Percentiles rank a stretch among this genome's conserved stretches.
These are phyloP conservation scores for Ganoderma boninense DNA, from an alignment of 1,284 basidiomycete species.

Conservation along the genomic window DNA sequence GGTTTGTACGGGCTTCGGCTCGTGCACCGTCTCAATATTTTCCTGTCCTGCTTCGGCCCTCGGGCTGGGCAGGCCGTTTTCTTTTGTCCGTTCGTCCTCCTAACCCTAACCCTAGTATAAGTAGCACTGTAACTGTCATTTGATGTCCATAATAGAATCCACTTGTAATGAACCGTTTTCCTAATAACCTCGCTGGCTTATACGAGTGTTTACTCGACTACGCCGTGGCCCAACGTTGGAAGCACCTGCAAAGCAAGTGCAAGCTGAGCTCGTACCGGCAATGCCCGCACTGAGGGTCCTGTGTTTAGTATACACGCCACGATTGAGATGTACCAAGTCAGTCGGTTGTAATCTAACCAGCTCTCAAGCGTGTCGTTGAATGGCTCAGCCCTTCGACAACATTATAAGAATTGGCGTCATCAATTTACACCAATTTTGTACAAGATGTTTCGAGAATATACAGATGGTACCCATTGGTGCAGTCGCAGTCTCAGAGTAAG, in stretches of 20 bases:
- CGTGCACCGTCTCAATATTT: slow-evolving; percentile 77
- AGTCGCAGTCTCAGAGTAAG: background rate
- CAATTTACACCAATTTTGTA: background rate
- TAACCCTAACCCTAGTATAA: slow-evolving; percentile 41
- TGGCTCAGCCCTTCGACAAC: background rate
- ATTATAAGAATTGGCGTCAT: background rate
- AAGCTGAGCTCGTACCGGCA: too few relatives aligned
- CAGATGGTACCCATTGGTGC: background rate
- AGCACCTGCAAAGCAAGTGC: too few relatives aligned
- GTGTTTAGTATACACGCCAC: background rate
- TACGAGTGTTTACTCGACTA: background rate
- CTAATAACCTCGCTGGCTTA: background rate
- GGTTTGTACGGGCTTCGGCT: slow-evolving; percentile 70
- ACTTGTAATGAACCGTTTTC: too few relatives aligned
- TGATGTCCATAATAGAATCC: background rate
- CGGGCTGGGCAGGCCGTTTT: slow-evolving; percentile 43
- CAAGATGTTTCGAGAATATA: background rate
- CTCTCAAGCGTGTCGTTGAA: background rate
- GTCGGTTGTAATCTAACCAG: background rate
- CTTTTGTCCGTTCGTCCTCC: slow-evolving; percentile 33
- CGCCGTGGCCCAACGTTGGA: too few relatives aligned
- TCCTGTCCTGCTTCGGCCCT: slow-evolving; percentile 64
- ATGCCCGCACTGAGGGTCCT: too few relatives aligned
- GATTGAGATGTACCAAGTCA: background rate
- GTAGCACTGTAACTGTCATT: background rate